Percentiles rank a stretch among this genome's conserved stretches.
These are phyloP conservation scores for Larix kaempferi DNA, from an alignment of 75 land plant genomes.

Conservation along the genomic window DNA sequence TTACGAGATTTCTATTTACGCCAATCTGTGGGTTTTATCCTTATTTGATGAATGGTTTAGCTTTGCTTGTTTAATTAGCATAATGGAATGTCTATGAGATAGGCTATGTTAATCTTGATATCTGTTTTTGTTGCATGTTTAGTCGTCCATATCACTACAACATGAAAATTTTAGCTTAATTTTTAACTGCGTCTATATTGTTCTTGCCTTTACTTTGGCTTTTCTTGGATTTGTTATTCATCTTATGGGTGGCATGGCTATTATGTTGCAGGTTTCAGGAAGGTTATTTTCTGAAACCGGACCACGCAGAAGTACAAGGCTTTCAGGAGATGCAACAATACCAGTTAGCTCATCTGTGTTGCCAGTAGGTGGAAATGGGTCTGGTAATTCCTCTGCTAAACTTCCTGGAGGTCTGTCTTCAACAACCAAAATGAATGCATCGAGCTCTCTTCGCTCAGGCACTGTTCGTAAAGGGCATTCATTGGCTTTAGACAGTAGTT, in stretches of 20 bases:
- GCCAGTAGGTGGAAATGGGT: slow-evolving; percentile 54
- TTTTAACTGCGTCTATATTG: not conserved
- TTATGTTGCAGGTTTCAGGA: slow-evolving; percentile 8
- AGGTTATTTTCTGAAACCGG: slow-evolving; percentile 7
- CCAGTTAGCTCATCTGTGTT: slow-evolving; percentile 24
- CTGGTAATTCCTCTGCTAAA: slow-evolving; percentile 37
- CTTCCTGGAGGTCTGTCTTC: slow-evolving; percentile 39
- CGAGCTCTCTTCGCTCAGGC: slow-evolving; percentile 45
- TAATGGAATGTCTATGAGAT: slow-evolving; percentile 23
- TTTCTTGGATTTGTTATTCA: not conserved
- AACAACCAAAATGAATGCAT: slow-evolving; percentile 30
- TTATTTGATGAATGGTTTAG: not conserved
- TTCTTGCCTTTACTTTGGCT: too few relatives aligned
- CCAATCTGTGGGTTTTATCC: slow-evolving; percentile 1
- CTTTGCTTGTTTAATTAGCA: not conserved
- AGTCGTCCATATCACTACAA: not conserved
- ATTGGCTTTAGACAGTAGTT: slow-evolving; percentile 45
- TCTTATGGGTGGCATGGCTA: not conserved
- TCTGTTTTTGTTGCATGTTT: not conserved
- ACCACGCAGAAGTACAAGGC: slow-evolving; percentile 37
- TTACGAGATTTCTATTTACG: not conserved
- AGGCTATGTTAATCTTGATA: not conserved
- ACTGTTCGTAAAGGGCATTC: slow-evolving; percentile 54
- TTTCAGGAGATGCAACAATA: slow-evolving; percentile 59
- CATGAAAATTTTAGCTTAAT: not conserved